These are phyloP conservation scores for Mortierella sp. DNA, from an alignment of 371 early-diverging fungal species.

Conservation along the genomic window DNA sequence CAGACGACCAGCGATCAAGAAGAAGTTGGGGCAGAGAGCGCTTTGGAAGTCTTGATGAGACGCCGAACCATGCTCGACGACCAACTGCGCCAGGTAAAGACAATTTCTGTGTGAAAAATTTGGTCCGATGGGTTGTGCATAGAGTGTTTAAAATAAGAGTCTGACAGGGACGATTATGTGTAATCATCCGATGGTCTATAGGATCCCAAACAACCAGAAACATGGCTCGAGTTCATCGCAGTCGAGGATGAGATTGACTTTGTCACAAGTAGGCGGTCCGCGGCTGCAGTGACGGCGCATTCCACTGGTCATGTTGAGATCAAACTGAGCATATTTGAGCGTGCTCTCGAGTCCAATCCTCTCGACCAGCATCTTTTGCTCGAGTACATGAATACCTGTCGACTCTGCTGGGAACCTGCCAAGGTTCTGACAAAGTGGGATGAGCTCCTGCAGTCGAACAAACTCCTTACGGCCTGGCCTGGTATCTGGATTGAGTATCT, in stretches of 20 bases:
- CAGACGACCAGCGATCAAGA: constrained; percentile 45
- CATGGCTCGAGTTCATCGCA: constrained; percentile 78
- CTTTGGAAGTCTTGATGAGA: constrained; percentile 27
- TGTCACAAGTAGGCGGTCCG: constrained; percentile 28
- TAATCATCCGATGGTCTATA: constrained; percentile 15
- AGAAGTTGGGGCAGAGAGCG: constrained; percentile 42
- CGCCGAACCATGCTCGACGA: constrained; percentile 41
- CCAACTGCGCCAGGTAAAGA: constrained; percentile 35
- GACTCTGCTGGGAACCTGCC: constrained; percentile 72
- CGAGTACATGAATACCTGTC: constrained; percentile 71
- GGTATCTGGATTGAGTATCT: constrained; percentile 83
- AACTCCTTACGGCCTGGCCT: constrained; percentile 39
- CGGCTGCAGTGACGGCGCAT: constrained; percentile 53
- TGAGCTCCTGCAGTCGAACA: constrained; percentile 56
- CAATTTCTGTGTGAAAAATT: not conserved
- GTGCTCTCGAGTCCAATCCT: constrained; percentile 75
- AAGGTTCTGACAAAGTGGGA: constrained; percentile 80
- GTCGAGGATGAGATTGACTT: constrained; percentile 72
- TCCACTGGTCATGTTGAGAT: constrained; percentile 67
- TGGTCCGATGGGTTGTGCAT: not conserved
- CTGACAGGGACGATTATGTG: not conserved
- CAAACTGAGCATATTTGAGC: constrained; percentile 81
- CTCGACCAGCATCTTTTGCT: constrained; percentile 64
- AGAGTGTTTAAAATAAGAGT: too few relatives aligned
- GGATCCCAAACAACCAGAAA: constrained; percentile 68